Percentiles rank a stretch among this genome's conserved stretches.
These are phyloP conservation scores for Leccinum truebloodii DNA, from an alignment of 768 basidiomycete species.

Conservation along the genomic window DNA sequence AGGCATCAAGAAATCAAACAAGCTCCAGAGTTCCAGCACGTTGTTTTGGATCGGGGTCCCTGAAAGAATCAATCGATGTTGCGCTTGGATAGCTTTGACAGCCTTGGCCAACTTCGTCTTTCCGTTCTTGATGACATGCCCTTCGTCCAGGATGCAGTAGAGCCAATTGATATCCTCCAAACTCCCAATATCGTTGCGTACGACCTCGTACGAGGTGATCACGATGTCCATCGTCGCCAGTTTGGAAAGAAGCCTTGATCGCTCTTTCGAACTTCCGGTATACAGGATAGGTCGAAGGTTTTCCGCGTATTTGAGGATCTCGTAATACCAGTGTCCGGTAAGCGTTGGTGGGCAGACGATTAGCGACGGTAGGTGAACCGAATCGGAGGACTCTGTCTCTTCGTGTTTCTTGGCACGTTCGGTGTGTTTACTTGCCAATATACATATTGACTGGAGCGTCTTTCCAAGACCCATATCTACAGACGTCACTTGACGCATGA, in stretches of 20 bases:
- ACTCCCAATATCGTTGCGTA: constrained; percentile 87
- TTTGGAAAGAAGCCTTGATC: constrained; percentile 63
- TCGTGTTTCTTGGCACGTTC: constrained; percentile 75
- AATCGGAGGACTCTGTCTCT: constrained; percentile 67
- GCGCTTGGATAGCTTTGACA: constrained; percentile 85
- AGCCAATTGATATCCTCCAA: constrained; percentile 81
- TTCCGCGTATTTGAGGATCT: constrained; percentile 89
- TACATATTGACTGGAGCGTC: constrained; percentile 96
- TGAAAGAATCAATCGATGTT: constrained; percentile 92
- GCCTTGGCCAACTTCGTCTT: constrained; percentile 98
- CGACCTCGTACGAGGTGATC: constrained; percentile 96
- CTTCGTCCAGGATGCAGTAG: constrained; percentile 97
- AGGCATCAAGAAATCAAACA: constrained; percentile 99
- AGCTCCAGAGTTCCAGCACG: constrained; percentile 95
- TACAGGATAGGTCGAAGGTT: constrained; percentile 86
- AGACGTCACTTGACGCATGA: background rate
- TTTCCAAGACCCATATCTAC: constrained; percentile 99
- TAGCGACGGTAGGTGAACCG: constrained; percentile 87
- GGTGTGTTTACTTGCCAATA: constrained; percentile 89
- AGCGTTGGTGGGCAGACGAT: constrained; percentile 97
- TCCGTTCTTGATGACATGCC: constrained; percentile 98
- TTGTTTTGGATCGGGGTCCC: constrained; percentile 99
- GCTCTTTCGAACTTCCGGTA: constrained; percentile 83
- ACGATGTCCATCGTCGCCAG: constrained; percentile 82
- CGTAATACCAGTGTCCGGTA: constrained; percentile 99